Conservation (phyloP, 495 filamentous ascomycete genomes). For the Trypethelium eluteriae region DNA sequence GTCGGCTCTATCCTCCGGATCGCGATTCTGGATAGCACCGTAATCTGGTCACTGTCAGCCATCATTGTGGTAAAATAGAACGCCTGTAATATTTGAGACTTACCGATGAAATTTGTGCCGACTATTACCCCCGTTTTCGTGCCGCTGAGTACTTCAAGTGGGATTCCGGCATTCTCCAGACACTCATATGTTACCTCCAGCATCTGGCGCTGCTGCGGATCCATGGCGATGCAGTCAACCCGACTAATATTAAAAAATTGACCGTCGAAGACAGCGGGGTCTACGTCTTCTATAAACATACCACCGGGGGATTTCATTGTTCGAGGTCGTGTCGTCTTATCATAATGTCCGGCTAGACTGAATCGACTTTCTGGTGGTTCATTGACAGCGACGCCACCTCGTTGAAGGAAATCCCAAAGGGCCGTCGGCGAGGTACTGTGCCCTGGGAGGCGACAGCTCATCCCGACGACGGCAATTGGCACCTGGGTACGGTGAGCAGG, state of each 20-base stretch:
- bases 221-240: not conserved
- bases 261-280: not conserved
- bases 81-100: not conserved
- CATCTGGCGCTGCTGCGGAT: slow-evolving; percentile 3
- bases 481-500: no score
- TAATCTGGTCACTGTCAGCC: slow-evolving; percentile 21
- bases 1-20: slow-evolving; percentile 22
- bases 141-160: not conserved
- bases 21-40: slow-evolving; percentile 27
- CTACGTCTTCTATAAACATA: slow-evolving; percentile 6
- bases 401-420: not conserved
- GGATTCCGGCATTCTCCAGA: not conserved
- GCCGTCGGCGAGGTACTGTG: not conserved
- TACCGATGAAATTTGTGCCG: not conserved
- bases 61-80: not conserved
- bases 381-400: not conserved
- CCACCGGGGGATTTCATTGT: slow-evolving; percentile 1
- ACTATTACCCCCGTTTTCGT: not conserved
- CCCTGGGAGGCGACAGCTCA: not conserved
- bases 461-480: not conserved
- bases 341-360: not conserved
- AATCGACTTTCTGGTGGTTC: not conserved
- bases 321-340: not conserved
- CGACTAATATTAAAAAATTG: not conserved
- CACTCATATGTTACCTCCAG: not conserved